These are phyloP conservation scores for Cadophora malorum DNA, from an alignment of 2,329 filamentous ascomycete genomes.

Conservation along the genomic window DNA sequence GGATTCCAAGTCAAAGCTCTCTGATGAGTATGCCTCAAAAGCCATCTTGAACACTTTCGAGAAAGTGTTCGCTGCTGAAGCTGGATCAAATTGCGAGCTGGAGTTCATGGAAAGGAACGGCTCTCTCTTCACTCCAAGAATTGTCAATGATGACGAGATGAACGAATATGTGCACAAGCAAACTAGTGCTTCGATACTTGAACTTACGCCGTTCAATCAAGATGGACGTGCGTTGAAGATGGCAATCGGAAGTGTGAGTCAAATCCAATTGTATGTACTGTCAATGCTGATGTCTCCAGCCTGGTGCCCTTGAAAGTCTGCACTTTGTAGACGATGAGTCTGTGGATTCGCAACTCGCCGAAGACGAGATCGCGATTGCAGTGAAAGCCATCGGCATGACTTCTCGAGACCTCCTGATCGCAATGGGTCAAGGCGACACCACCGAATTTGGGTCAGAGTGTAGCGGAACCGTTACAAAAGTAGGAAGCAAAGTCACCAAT, in stretches of 20 bases:
- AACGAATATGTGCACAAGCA: slow-evolving; percentile 40
- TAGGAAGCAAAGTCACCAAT: slow-evolving; percentile 42
- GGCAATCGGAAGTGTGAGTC: slow-evolving; percentile 31
- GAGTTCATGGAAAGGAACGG: slow-evolving; percentile 40
- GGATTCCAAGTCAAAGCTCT: slow-evolving; percentile 43
- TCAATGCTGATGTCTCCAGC: slow-evolving; percentile 9
- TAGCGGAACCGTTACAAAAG: slow-evolving; percentile 45
- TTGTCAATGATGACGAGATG: slow-evolving; percentile 42
- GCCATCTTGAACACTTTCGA: slow-evolving; percentile 35
- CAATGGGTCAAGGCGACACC: slow-evolving; percentile 45
- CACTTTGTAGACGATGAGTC: slow-evolving; percentile 39
- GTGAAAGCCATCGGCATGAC: slow-evolving; percentile 45
- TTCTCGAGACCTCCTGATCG: slow-evolving; percentile 43
- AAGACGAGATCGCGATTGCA: slow-evolving; percentile 40
- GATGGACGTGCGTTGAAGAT: slow-evolving; percentile 36
- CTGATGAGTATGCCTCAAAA: slow-evolving; percentile 40
- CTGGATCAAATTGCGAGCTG: slow-evolving; percentile 34
- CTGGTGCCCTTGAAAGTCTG: slow-evolving; percentile 41
- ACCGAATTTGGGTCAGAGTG: slow-evolving; percentile 47
- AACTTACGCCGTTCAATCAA: slow-evolving; percentile 33
- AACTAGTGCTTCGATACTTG: slow-evolving; percentile 30
- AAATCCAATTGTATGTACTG: background rate
- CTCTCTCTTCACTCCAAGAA: slow-evolving; percentile 41
- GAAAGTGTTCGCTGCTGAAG: slow-evolving; percentile 29
- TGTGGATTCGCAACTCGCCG: slow-evolving; percentile 22